Evolutionary conservation across 2,329 filamentous ascomycete species (phyloP).

Genomic region (Aspergillus japonicus): DNA sequence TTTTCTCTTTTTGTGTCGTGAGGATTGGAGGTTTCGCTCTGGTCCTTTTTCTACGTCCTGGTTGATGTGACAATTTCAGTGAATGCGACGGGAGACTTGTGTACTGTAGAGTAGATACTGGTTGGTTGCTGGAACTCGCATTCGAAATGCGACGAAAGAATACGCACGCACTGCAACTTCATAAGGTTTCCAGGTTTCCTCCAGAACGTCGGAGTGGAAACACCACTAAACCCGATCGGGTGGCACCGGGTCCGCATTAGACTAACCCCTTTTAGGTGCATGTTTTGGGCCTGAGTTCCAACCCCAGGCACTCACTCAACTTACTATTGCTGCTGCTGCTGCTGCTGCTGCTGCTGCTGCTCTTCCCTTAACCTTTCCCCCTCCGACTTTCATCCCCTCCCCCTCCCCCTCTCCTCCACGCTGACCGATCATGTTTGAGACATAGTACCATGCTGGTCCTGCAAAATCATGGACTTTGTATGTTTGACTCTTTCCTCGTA

Average conservation of each 20-base stretch:
- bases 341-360: neutral
- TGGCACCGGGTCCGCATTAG: neutral
- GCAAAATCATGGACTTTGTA: constrained; percentile 48
- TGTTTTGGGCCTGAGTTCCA: neutral
- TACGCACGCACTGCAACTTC: neutral
- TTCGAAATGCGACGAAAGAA: neutral
- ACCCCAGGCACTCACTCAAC: neutral
- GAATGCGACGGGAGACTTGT: too few relatives aligned
- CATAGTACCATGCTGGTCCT: constrained; percentile 32
- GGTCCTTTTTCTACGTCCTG: neutral
- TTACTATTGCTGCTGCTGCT: neutral
- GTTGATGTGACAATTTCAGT: too few relatives aligned
- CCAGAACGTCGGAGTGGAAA: neutral
- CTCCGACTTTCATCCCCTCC: constrained; percentile 11
- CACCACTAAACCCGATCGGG: constrained; percentile 11
- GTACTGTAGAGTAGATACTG: neutral
- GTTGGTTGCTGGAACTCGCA: neutral
- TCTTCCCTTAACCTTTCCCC: neutral
- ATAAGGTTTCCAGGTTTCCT: neutral
- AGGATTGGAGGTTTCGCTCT: too few relatives aligned
- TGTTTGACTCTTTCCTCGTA: constrained; percentile 19
- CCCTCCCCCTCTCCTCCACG: constrained; percentile 7
- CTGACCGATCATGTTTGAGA: constrained; percentile 14
- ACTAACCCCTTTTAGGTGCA: constrained; percentile 1
- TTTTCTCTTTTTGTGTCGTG: neutral